Percentiles rank a stretch among this genome's conserved stretches.
phyloP scores from a whole-genome alignment of 2,329 filamentous ascomycete species.

The Rasamsonia emersonii region DNA sequence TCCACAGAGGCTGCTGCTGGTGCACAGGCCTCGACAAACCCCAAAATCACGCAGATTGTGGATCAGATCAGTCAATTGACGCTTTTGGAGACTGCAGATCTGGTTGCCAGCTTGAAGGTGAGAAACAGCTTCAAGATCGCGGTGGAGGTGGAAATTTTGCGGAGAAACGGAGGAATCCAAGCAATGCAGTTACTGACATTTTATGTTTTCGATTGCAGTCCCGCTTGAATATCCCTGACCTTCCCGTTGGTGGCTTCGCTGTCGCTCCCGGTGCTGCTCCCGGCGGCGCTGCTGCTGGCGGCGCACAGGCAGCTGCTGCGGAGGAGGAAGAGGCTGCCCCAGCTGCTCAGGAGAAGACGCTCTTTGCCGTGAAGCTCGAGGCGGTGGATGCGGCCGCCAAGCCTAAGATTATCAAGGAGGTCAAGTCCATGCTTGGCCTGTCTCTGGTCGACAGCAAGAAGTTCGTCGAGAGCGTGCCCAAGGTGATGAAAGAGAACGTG shows the following conservation, averaged over 20 bases:
- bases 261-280: conserved; percentile 55
- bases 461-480: conserved; percentile 96
- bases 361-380: conserved; percentile 93
- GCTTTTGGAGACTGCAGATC: conserved; percentile 89
- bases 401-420: conserved; percentile 99
- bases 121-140: no score
- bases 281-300: conserved; percentile 50
- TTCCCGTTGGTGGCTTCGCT: conserved; percentile 87
- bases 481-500: conserved; percentile 98
- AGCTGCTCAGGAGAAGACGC: conserved; percentile 82
- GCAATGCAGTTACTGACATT: conserved; percentile 3
- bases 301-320: conserved; percentile 50
- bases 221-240: conserved; percentile 93
- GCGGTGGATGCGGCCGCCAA: conserved; percentile 82
- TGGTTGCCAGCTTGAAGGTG: conserved; percentile 93
- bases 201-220: conserved; percentile 46
- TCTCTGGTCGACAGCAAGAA: conserved; percentile 99
- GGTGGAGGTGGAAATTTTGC: no score
- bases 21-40: conserved; percentile 53
- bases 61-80: conserved; percentile 99
- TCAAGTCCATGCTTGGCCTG: conserved; percentile 91
- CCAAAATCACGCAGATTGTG: conserved; percentile 91
- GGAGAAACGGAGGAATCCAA: background rate
- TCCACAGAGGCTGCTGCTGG: conserved; percentile 59
- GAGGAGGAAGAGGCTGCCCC: conserved; percentile 84